These are phyloP conservation scores for Neckera pumila DNA, from an alignment of 225 moss, liverwort and hornwort species.

Conservation along the genomic window DNA sequence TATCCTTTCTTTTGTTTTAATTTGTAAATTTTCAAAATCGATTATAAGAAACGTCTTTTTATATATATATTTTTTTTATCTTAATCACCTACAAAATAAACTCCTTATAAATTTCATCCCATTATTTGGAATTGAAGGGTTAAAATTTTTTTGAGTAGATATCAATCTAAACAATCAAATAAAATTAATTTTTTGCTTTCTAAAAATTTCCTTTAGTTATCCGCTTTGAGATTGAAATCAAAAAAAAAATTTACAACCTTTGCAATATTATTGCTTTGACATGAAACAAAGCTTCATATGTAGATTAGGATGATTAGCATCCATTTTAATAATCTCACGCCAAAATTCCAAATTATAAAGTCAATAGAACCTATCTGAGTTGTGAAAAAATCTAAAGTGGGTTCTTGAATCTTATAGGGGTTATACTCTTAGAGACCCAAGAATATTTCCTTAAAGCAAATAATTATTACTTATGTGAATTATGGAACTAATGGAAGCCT, in stretches of 20 bases:
- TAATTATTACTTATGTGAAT: accelerated
- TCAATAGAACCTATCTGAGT: accelerated
- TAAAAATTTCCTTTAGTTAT: background rate
- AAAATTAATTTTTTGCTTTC: accelerated
- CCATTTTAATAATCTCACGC: background rate
- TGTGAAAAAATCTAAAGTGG: accelerated
- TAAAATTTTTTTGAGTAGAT: background rate
- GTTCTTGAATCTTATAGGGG: no score
- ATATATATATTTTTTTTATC: background rate
- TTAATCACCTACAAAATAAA: background rate
- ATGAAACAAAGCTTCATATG: background rate
- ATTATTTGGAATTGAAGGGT: background rate
- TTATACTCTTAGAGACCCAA: background rate
- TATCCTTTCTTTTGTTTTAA: background rate
- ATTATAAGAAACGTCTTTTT: accelerated
- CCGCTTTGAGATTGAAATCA: accelerated
- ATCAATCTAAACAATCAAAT: background rate
- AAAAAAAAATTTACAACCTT: background rate
- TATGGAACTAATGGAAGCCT: background rate
- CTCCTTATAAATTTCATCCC: background rate
- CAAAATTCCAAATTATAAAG: no score
- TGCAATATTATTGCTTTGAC: background rate
- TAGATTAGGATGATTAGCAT: background rate
- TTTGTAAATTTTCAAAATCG: background rate
- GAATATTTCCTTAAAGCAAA: background rate